These are phyloP conservation scores for Psilocybe cubensis DNA, from an alignment of 768 basidiomycete species.

Conservation along the genomic window DNA sequence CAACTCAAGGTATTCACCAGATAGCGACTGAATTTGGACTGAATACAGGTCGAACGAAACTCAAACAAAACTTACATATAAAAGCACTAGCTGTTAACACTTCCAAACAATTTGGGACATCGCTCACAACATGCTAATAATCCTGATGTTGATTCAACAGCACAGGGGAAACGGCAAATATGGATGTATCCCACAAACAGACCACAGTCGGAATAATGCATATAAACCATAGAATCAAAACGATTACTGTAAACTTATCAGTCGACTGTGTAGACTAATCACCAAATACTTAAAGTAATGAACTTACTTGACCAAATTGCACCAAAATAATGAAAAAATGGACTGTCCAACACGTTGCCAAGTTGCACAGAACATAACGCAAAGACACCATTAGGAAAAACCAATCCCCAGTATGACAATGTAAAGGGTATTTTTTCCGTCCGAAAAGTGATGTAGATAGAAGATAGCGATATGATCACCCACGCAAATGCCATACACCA, in stretches of 20 bases:
- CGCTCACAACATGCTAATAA: no score
- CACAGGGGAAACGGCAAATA: constrained; percentile 11
- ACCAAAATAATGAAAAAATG: constrained; percentile 55
- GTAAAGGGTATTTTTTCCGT: constrained; percentile 49
- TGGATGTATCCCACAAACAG: constrained; percentile 18
- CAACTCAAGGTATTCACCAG: no score
- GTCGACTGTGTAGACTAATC: no score
- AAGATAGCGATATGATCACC: constrained; percentile 55
- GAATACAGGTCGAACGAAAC: no score
- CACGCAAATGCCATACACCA: constrained; percentile 65
- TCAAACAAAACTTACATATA: no score
- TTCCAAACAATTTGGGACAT: no score
- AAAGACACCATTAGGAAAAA: constrained; percentile 60
- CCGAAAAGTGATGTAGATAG: constrained; percentile 42
- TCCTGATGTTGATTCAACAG: no score
- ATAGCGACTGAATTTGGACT: no score
- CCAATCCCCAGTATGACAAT: constrained; percentile 63
- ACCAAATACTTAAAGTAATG: neutral
- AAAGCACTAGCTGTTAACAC: no score
- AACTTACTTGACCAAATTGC: constrained; percentile 55
- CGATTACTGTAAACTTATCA: constrained; percentile 5
- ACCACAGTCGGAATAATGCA: constrained; percentile 10
- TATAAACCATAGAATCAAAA: constrained; percentile 17
- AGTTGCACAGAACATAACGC: constrained; percentile 42
- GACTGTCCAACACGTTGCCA: constrained; percentile 48